Base-by-base conservation (phyloP, 148 eudicot species). In the Rhododendron molle region DNA sequence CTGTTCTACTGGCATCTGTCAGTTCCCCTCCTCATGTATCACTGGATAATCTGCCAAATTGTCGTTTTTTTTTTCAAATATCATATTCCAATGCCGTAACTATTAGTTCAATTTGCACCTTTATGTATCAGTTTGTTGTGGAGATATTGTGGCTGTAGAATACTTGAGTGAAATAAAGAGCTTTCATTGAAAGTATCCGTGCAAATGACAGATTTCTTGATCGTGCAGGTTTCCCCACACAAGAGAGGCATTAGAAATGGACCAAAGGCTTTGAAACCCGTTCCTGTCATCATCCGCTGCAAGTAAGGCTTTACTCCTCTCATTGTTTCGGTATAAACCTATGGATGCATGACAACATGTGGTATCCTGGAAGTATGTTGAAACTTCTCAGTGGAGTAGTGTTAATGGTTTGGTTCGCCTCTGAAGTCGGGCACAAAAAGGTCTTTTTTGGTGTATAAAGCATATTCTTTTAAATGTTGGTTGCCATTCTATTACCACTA, bases 221-320 rank as follows among this genome's bases (percentile, higher is more conserved):
- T 89, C 49, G 7, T 86, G 87, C 94, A 96, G 98, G 85, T 88
- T 88, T 89, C 96, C 60, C 90, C 83, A 7, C 93, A 92, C 90
- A 96, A 91, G 91, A 91, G 92, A 85, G 96, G 98, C 83, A 93
- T 96, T 58, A 92, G 98, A 82, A 96, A 96, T 92, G 98, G 98
- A 67, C 98, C 98, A 12, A 96, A 92, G 88, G 98, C 98, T 81
- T 85, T 96, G 90, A 96, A 96, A 88, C 99, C 99, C 76, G 87
- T 84, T 83, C 98, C 97, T 7, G 99, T 96, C 54, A 96, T 96
- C 80, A 87, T 94, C 86, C 96, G 96, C 30, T 95, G 99, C 98
- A 94, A 67, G 98, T 96, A 93, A 93, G 96, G 47, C 52, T 86
- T 83, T 65, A 26, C 43, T 74, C 20, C 9, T 83, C 15, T 30